Evolutionary conservation across 805 yeast species (phyloP).

Genomic region (Barnettozyma siamensis): DNA sequence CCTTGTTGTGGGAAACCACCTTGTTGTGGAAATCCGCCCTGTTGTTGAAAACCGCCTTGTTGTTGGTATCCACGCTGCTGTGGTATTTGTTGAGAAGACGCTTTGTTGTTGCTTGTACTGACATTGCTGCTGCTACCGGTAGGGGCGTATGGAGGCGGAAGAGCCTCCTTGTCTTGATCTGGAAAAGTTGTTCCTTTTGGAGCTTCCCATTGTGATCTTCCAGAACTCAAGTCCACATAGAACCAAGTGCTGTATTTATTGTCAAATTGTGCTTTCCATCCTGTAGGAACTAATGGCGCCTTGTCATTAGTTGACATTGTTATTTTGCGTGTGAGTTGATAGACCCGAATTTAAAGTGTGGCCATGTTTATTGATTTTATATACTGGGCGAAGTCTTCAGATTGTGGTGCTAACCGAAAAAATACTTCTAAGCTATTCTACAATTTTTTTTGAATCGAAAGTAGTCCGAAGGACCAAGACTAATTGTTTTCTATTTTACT

Average conservation of each 20-base stretch:
- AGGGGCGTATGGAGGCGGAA: conserved; percentile 37
- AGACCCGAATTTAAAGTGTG: not conserved
- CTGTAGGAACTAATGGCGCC: conserved; percentile 53
- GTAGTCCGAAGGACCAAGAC: too few relatives aligned
- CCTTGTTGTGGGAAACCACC: conserved; percentile 11
- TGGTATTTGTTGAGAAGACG: conserved; percentile 12
- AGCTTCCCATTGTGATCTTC: conserved; percentile 86
- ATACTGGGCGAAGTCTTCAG: not conserved
- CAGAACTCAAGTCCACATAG: conserved; percentile 68
- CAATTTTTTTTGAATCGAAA: too few relatives aligned
- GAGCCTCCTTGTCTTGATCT: conserved; percentile 18
- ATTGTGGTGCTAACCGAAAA: not conserved
- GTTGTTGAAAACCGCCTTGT: conserved; percentile 14
- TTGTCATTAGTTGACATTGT: conserved; percentile 2
- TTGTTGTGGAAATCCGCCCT: conserved; percentile 5
- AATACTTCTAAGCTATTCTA: not conserved
- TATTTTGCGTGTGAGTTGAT: too few relatives aligned
- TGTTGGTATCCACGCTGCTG: conserved; percentile 16
- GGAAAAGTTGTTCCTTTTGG: conserved; percentile 55
- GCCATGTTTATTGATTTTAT: not conserved
- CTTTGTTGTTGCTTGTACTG: conserved; percentile 13
- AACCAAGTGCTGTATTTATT: conserved; percentile 68
- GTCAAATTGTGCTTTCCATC: conserved; percentile 74
- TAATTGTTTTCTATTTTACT: too few relatives aligned
- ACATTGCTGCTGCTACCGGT: conserved; percentile 5